These are phyloP conservation scores for Pichia heedii DNA, from an alignment of 805 yeast genomes.

Conservation along the genomic window DNA sequence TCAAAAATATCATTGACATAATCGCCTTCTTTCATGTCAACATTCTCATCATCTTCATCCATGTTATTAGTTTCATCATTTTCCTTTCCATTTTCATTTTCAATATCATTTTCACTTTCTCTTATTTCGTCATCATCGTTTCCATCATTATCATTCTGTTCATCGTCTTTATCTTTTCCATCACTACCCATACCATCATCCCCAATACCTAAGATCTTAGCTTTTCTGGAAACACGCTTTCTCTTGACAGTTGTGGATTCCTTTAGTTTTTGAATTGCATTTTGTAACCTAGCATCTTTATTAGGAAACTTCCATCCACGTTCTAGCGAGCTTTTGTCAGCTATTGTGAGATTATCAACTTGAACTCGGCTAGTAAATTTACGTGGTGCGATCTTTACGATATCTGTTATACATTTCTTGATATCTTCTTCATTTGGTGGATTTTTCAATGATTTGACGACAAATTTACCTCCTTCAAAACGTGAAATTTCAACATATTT, in stretches of 20 bases:
- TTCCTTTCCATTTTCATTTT: neutral
- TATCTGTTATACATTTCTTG: slow-evolving; percentile 1
- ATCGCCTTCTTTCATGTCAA: slow-evolving; percentile 5
- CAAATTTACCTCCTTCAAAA: slow-evolving; percentile 6
- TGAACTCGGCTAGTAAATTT: slow-evolving; percentile 7
- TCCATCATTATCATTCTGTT: neutral
- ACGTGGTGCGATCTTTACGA: neutral
- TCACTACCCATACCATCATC: neutral
- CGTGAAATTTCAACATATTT: slow-evolving; percentile 16
- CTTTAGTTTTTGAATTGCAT: slow-evolving; percentile 4
- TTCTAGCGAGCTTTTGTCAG: slow-evolving; percentile 3
- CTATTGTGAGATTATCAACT: slow-evolving; percentile 6
- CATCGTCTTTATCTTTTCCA: neutral
- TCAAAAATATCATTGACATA: slow-evolving; percentile 18
- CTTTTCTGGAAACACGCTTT: neutral
- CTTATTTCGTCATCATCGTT: neutral
- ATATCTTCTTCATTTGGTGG: slow-evolving; percentile 14
- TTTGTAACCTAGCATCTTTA: slow-evolving; percentile 7
- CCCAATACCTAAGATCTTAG: neutral
- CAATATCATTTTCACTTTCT: neutral
- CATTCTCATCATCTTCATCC: neutral
- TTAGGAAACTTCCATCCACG: slow-evolving; percentile 10
- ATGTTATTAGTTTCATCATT: neutral
- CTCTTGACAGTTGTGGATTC: neutral
- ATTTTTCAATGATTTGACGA: slow-evolving; percentile 11